Evolutionary conservation across 2,329 filamentous ascomycete species (phyloP).

Genomic region (Fusarium odoratissimum): DNA sequence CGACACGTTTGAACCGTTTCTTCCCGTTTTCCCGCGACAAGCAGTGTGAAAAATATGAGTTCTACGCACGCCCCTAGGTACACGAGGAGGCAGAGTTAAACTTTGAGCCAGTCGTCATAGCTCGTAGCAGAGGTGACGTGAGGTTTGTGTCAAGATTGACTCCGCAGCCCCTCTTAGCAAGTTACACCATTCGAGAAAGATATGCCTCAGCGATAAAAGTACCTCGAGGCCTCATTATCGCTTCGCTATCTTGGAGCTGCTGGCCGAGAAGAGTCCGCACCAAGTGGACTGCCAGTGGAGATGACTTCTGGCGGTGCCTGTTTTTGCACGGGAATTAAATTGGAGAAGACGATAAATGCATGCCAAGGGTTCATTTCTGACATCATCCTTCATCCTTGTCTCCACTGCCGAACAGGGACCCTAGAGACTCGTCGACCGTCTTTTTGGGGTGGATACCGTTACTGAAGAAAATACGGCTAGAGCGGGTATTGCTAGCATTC

Average conservation of each 20-base stretch:
- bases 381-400: constrained; percentile 39
- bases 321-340: constrained; percentile 32
- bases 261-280: constrained; percentile 39
- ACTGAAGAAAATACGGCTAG: constrained; percentile 34
- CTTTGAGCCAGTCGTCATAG: constrained; percentile 30
- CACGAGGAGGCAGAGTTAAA: background rate
- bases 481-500: constrained; percentile 17
- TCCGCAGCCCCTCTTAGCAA: constrained; percentile 36
- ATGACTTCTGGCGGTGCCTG: constrained; percentile 11
- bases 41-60: constrained; percentile 11
- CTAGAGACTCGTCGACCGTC: constrained; percentile 19
- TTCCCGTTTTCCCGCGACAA: constrained; percentile 29
- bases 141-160: constrained; percentile 23
- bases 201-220: constrained; percentile 31
- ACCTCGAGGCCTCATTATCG: background rate
- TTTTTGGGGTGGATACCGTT: constrained; percentile 34
- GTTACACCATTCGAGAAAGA: constrained; percentile 34
- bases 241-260: constrained; percentile 23
- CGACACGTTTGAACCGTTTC: constrained; percentile 33
- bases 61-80: constrained; percentile 7
- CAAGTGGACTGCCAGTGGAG: constrained; percentile 27
- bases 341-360: constrained; percentile 3
- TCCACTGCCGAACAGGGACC: constrained; percentile 25
- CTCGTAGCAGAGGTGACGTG: constrained; percentile 24
- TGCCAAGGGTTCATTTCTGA: constrained; percentile 31